Percentiles rank a stretch among this genome's conserved stretches.
phyloP scores from a whole-genome alignment of 139 green algal species.

The Tetraselmis striata region DNA sequence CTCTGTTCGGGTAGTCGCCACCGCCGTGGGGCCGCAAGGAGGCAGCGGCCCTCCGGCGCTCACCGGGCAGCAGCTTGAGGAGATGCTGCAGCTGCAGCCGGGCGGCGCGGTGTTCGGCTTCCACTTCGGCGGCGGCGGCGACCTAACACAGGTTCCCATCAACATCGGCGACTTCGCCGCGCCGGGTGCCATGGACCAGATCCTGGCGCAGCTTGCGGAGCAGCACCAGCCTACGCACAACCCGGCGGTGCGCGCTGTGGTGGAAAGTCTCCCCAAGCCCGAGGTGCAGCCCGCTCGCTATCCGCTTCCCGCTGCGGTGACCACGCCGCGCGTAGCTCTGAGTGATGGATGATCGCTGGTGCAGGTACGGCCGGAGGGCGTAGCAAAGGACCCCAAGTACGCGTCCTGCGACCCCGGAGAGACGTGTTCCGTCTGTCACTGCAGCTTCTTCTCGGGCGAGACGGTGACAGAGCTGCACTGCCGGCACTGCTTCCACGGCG shows the following conservation, averaged over 20 bases:
- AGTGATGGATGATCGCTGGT: neutral
- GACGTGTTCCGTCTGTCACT: slow-evolving; percentile 34
- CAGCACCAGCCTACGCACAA: neutral
- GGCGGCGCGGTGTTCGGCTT: neutral
- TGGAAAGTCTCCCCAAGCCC: neutral
- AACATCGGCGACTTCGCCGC: neutral
- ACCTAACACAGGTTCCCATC: neutral
- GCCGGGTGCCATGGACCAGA: neutral
- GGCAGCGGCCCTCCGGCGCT: too few species aligned
- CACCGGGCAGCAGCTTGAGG: neutral
- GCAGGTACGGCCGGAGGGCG: neutral
- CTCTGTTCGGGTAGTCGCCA: neutral
- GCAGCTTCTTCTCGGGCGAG: slow-evolving; percentile 21
- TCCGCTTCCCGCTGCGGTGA: neutral
- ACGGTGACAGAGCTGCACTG: slow-evolving; percentile 40
- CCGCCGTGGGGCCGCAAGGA: neutral
- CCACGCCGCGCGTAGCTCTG: too few species aligned
- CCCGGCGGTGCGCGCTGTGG: neutral
- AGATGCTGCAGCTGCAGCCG: neutral
- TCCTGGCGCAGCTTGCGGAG: neutral
- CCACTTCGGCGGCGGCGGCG: too few species aligned
- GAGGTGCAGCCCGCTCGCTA: neutral
- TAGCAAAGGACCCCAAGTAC: neutral
- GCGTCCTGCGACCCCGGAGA: slow-evolving; percentile 13
- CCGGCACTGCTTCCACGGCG: slow-evolving; percentile 29